Evolutionary conservation across 495 filamentous ascomycete species (phyloP).

Genomic region (Annulohypoxylon nitens): DNA sequence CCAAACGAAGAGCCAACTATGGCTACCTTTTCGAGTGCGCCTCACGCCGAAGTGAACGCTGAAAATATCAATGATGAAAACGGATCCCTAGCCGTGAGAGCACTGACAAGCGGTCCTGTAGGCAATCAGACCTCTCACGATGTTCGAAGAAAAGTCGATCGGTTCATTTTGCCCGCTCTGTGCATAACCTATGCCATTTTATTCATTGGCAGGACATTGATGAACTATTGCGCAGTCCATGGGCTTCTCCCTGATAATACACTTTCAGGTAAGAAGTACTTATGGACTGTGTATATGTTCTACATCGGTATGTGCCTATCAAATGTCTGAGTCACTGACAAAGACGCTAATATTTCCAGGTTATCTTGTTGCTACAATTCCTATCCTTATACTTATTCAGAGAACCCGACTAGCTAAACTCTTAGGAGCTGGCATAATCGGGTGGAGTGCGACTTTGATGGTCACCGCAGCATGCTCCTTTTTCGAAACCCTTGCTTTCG

Average conservation of each 20-base stretch:
- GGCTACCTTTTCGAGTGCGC: not conserved
- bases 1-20: not conserved
- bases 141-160: slow-evolving; percentile 48
- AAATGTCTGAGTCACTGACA: not conserved
- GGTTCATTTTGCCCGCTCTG: slow-evolving; percentile 43
- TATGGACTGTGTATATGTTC: slow-evolving; percentile 58
- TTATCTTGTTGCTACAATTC: slow-evolving; percentile 61
- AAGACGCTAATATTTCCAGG: slow-evolving; percentile 28
- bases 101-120: slow-evolving; percentile 37
- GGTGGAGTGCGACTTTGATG: slow-evolving; percentile 43
- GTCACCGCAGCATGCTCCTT: slow-evolving; percentile 45
- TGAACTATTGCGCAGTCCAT: slow-evolving; percentile 41
- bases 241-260: slow-evolving; percentile 43
- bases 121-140: slow-evolving; percentile 37
- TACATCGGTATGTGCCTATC: slow-evolving; percentile 41
- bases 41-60: slow-evolving; percentile 15
- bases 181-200: slow-evolving; percentile 42
- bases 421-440: slow-evolving; percentile 43
- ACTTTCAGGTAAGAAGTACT: slow-evolving; percentile 60
- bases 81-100: slow-evolving; percentile 35
- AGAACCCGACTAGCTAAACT: slow-evolving; percentile 63
- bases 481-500: slow-evolving; percentile 38
- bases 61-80: slow-evolving; percentile 30
- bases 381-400: slow-evolving; percentile 63
- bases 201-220: slow-evolving; percentile 40